Percentiles rank a stretch among this genome's conserved stretches.
Conservation (phyloP, 345 rosid species). For the Aegle marmelos region DNA sequence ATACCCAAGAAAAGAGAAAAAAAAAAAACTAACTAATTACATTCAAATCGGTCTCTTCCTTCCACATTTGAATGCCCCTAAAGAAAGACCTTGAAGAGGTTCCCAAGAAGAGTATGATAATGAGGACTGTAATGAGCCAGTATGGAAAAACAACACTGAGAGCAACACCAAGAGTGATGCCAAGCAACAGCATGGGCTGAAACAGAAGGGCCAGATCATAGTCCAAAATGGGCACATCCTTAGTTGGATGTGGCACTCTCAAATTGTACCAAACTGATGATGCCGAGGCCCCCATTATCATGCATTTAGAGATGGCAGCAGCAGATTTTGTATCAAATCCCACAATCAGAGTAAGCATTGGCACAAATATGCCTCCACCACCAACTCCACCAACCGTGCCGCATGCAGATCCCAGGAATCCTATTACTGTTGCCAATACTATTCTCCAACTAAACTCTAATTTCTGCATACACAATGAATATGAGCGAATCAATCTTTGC, state of each 20-base stretch:
- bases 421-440: slow-evolving; percentile 68
- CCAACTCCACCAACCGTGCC: slow-evolving; percentile 99
- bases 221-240: slow-evolving; percentile 83
- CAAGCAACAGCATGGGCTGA: slow-evolving; percentile 94
- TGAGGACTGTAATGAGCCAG: slow-evolving; percentile 92
- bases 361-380: slow-evolving; percentile 96
- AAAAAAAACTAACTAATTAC: slow-evolving; percentile 16
- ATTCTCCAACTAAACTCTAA: slow-evolving; percentile 71
- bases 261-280: slow-evolving; percentile 95
- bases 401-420: slow-evolving; percentile 87
- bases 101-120: slow-evolving; percentile 80
- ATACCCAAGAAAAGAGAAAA: too few relatives aligned
- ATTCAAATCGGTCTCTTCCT: slow-evolving; percentile 76
- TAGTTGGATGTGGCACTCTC: slow-evolving; percentile 80
- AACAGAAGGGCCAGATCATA: slow-evolving; percentile 86
- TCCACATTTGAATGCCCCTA: slow-evolving; percentile 85
- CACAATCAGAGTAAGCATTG: slow-evolving; percentile 87
- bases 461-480: slow-evolving; percentile 26
- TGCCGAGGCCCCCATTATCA: slow-evolving; percentile 97
- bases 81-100: slow-evolving; percentile 85
- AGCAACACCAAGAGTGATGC: slow-evolving; percentile 86
- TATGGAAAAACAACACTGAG: slow-evolving; percentile 93
- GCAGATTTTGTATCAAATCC: slow-evolving; percentile 96
- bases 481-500: neutral
- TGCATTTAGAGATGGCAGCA: slow-evolving; percentile 96